phyloP scores from a whole-genome alignment of 352 stramenopile species.

The Globisporangium paddicum region DNA sequence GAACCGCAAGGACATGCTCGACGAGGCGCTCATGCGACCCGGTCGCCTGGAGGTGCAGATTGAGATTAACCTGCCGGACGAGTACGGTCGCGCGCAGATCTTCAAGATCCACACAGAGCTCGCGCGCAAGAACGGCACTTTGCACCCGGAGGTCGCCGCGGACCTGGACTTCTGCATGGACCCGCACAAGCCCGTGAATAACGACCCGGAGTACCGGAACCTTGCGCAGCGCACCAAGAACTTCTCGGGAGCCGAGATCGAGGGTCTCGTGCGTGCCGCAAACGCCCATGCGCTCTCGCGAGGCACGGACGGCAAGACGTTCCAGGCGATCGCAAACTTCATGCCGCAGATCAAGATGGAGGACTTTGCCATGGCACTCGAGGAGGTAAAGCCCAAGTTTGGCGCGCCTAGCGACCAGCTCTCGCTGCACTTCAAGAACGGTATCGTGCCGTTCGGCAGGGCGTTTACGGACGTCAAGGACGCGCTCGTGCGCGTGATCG shows the following conservation, averaged over 20 bases:
- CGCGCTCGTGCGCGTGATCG: slow-evolving; percentile 91
- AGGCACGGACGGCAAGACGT: slow-evolving; percentile 79
- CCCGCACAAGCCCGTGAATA: slow-evolving; percentile 50
- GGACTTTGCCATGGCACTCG: slow-evolving; percentile 95
- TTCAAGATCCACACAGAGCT: slow-evolving; percentile 97
- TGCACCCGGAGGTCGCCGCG: slow-evolving; percentile 66
- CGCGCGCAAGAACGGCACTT: slow-evolving; percentile 62
- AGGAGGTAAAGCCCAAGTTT: slow-evolving; percentile 98
- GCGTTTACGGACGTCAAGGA: slow-evolving; percentile 92
- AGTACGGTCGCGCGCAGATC: slow-evolving; percentile 95
- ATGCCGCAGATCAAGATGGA: slow-evolving; percentile 77
- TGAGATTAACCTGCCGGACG: slow-evolving; percentile 98
- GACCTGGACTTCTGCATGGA: slow-evolving; percentile 75
- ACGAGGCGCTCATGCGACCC: slow-evolving; percentile 97
- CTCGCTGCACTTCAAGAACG: slow-evolving; percentile 94
- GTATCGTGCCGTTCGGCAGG: slow-evolving; percentile 94
- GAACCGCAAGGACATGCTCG: slow-evolving; percentile 96
- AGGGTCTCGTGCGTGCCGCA: slow-evolving; percentile 96
- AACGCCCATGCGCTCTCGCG: slow-evolving; percentile 81
- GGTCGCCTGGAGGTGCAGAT: slow-evolving; percentile 99
- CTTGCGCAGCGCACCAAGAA: slow-evolving; percentile 98
- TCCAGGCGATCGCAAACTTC: slow-evolving; percentile 77
- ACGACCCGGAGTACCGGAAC: slow-evolving; percentile 80
- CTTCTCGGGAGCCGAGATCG: slow-evolving; percentile 98
- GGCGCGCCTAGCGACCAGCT: slow-evolving; percentile 93